Evolutionary conservation across 768 basidiomycete genomes (phyloP).

Genomic region (Russula virescens): DNA sequence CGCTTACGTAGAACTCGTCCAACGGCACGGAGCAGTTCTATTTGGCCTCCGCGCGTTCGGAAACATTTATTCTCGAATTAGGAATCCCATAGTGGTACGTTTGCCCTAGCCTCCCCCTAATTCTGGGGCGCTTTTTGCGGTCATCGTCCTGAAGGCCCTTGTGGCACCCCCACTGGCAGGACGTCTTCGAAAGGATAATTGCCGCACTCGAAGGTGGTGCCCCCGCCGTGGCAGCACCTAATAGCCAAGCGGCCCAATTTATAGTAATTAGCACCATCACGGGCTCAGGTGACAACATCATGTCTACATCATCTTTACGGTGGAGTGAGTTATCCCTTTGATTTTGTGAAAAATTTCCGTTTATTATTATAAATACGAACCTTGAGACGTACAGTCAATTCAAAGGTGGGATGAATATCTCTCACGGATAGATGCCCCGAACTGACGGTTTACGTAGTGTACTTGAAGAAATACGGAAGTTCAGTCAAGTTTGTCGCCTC

Average conservation of each 20-base stretch:
- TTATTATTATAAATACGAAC: background rate
- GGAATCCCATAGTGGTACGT: constrained; percentile 60
- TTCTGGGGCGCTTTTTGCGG: too few relatives aligned
- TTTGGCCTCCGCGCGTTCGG: constrained; percentile 46
- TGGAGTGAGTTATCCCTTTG: constrained; percentile 43
- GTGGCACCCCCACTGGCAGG: constrained; percentile 39
- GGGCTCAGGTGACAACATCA: constrained; percentile 68
- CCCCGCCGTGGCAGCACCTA: constrained; percentile 67
- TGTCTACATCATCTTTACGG: constrained; percentile 66
- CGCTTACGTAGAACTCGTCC: background rate
- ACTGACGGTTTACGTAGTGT: constrained; percentile 38
- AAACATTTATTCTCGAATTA: constrained; percentile 62
- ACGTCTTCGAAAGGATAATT: constrained; percentile 74
- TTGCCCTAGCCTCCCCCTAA: too few relatives aligned
- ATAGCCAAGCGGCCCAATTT: constrained; percentile 76
- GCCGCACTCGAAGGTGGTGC: constrained; percentile 76
- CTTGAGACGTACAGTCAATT: constrained; percentile 65
- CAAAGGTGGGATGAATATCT: constrained; percentile 40
- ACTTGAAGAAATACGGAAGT: constrained; percentile 65
- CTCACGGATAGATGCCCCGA: background rate
- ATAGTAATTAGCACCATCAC: constrained; percentile 43
- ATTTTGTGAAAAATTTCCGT: background rate
- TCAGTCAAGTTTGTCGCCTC: constrained; percentile 56
- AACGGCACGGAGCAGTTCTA: constrained; percentile 64
- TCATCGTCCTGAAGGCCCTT: too few relatives aligned